Percentiles rank a stretch among this genome's conserved stretches.
phyloP scores from a whole-genome alignment of 2,329 filamentous ascomycete species.

The Botrytis fabae region DNA sequence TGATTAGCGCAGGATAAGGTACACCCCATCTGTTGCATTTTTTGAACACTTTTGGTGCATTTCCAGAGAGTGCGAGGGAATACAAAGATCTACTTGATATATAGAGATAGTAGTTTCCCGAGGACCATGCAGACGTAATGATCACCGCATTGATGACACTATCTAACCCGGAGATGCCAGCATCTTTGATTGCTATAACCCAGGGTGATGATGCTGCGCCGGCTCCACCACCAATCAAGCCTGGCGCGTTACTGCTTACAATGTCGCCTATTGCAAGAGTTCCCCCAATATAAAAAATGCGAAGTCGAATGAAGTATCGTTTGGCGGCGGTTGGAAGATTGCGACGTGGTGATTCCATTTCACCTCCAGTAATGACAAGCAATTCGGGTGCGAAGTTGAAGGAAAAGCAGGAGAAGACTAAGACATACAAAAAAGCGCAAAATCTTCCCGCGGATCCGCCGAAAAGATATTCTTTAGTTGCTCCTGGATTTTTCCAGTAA shows the following conservation, averaged over 20 bases:
- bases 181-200: neutral
- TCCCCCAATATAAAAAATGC: neutral
- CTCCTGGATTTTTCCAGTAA: neutral
- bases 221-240: neutral
- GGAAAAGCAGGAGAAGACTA: neutral
- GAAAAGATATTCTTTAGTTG: neutral
- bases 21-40: conserved; percentile 1
- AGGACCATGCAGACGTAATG: neutral
- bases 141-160: neutral
- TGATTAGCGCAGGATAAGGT: neutral
- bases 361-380: neutral
- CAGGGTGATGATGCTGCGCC: neutral
- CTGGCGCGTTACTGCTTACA: neutral
- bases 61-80: neutral
- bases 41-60: neutral
- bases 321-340: neutral
- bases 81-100: neutral
- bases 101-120: neutral
- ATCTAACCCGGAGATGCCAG: neutral
- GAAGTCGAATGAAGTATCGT: neutral
- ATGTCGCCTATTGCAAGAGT: neutral
- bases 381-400: neutral
- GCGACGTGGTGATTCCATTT: conserved; percentile 1
- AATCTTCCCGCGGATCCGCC: neutral
- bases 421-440: neutral